Conservation (phyloP, 805 yeast species). For the Trichomonascus vanleenenianus region DNA sequence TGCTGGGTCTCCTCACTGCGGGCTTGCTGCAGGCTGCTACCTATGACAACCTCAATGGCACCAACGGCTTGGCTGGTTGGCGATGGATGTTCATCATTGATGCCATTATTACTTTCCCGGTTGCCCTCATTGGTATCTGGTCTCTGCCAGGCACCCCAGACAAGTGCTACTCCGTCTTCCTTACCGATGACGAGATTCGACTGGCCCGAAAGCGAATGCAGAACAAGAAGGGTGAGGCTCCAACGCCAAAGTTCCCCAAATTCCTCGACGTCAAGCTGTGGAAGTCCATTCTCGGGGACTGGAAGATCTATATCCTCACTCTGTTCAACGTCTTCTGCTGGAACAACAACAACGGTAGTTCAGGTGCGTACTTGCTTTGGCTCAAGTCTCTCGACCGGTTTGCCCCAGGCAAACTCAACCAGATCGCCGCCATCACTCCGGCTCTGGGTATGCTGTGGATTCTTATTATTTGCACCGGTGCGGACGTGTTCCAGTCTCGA, state of each 20-base stretch:
- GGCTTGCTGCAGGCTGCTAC: conserved; percentile 57
- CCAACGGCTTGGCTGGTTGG: conserved; percentile 54
- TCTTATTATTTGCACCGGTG: conserved; percentile 23
- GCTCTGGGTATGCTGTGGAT: conserved; percentile 45
- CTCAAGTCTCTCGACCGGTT: conserved; percentile 42
- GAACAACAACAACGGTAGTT: conserved; percentile 45
- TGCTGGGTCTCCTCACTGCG: conserved; percentile 52
- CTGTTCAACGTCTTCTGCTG: conserved; percentile 52
- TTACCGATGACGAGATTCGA: conserved; percentile 50
- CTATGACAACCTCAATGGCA: conserved; percentile 40
- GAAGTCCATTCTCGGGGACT: conserved; percentile 42
- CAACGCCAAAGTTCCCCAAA: conserved; percentile 28
- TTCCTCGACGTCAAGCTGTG: conserved; percentile 40
- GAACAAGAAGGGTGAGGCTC: conserved; percentile 7
- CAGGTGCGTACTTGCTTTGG: conserved; percentile 59
- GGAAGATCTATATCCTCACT: conserved; percentile 53
- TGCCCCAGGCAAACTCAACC: conserved; percentile 38
- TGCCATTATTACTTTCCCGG: conserved; percentile 49
- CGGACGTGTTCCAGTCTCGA: conserved; percentile 46
- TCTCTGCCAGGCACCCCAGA: conserved; percentile 61
- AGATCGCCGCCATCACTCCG: conserved; percentile 49
- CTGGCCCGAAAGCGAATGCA: conserved; percentile 40
- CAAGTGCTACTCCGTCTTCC: conserved; percentile 43
- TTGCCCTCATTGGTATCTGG: conserved; percentile 49
- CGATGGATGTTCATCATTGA: conserved; percentile 68